Percentiles rank a stretch among this genome's conserved stretches.
Conservation (phyloP, 129 eudicot genomes). For the Chrysanthemum seticuspe region DNA sequence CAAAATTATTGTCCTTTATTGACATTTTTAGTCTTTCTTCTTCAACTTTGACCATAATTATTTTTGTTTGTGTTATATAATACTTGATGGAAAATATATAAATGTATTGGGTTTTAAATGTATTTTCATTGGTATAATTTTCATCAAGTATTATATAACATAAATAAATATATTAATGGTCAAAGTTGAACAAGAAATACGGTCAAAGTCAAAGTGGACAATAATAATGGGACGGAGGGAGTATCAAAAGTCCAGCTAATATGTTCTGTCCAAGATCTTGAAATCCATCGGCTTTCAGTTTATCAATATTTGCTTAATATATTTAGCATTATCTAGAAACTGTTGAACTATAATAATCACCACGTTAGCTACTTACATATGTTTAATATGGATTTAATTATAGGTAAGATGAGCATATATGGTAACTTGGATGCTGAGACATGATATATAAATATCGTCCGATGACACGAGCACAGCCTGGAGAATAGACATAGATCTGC, state of each 20-base stretch:
- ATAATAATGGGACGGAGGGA: too few relatives aligned
- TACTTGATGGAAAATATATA: too few relatives aligned
- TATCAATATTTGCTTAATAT: neutral
- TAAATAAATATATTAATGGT: too few relatives aligned
- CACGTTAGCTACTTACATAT: slow-evolving; percentile 5
- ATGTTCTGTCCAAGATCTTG: slow-evolving; percentile 6
- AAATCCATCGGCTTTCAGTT: slow-evolving; percentile 1
- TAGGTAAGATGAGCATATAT: neutral
- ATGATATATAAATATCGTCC: neutral
- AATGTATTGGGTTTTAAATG: too few relatives aligned
- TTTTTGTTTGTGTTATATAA: too few relatives aligned
- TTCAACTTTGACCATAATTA: too few relatives aligned
- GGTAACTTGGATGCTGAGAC: neutral
- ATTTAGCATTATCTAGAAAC: neutral
- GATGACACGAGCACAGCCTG: neutral
- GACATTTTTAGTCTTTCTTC: too few relatives aligned
- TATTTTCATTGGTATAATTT: too few relatives aligned
- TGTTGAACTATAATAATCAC: neutral
- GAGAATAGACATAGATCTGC: neutral
- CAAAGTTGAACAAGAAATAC: too few relatives aligned
- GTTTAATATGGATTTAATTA: neutral
- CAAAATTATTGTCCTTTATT: too few relatives aligned
- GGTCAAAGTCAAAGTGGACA: too few relatives aligned
- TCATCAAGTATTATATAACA: too few relatives aligned
- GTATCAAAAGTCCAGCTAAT: slow-evolving; percentile 11